Percentiles rank a stretch among this genome's conserved stretches.
These are phyloP conservation scores for Penicillium sp. DNA, from an alignment of 2,329 filamentous ascomycete species.

Conservation along the genomic window DNA sequence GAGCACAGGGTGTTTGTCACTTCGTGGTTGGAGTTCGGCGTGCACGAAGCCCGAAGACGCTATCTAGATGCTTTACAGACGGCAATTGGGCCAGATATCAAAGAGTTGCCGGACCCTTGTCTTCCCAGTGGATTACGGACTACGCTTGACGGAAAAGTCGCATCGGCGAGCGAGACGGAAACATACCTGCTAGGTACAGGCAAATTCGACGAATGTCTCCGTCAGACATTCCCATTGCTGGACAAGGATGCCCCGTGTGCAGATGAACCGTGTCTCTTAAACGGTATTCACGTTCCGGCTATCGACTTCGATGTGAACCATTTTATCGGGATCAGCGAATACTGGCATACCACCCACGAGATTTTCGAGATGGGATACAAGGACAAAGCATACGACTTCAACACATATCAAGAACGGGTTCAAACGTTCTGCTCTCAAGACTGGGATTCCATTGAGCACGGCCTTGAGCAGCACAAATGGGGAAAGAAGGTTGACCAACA, in stretches of 20 bases:
- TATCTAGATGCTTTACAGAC: conserved; percentile 78
- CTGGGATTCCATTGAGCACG: conserved; percentile 73
- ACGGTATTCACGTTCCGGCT: conserved; percentile 87
- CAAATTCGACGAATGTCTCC: conserved; percentile 79
- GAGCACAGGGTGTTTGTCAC: conserved; percentile 94
- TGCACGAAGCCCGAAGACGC: conserved; percentile 82
- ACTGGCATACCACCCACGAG: conserved; percentile 97
- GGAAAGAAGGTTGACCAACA: conserved; percentile 71
- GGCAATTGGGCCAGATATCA: conserved; percentile 58
- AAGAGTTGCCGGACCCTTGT: conserved; percentile 86
- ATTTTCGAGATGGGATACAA: conserved; percentile 79
- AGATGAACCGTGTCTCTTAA: conserved; percentile 81
- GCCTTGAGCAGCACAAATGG: conserved; percentile 65
- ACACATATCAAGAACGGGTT: conserved; percentile 83
- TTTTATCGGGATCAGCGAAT: conserved; percentile 96
- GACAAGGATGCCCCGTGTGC: conserved; percentile 84
- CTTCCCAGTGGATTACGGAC: conserved; percentile 75
- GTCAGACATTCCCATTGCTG: conserved; percentile 77
- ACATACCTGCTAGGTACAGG: conserved; percentile 77
- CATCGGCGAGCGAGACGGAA: conserved; percentile 42
- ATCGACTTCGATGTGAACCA: conserved; percentile 98
- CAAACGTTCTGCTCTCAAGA: conserved; percentile 79
- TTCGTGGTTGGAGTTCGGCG: conserved; percentile 97
- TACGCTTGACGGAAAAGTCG: conserved; percentile 66
- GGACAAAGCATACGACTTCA: conserved; percentile 81